A percentile compares a stretch with the other conserved stretches of the same genome.
These are phyloP conservation scores for Stevia rebaudiana DNA, from an alignment of 140 eudicot species.

Conservation along the genomic window DNA sequence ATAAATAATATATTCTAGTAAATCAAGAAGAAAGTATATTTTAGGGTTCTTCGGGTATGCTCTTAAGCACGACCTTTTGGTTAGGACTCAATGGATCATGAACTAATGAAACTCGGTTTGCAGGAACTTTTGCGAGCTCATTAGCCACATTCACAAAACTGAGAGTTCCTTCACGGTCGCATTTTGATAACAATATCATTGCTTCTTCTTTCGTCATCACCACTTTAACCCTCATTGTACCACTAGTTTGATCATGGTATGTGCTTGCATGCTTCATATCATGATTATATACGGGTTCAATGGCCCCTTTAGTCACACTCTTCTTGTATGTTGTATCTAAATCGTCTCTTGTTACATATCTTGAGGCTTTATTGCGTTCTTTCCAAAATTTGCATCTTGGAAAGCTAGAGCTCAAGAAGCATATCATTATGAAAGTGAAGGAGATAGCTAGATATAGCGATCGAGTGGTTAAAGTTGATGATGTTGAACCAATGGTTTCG, in stretches of 20 bases:
- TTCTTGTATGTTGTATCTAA: constrained; percentile 5
- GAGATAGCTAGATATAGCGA: neutral
- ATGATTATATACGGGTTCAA: neutral
- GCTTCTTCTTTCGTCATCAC: constrained; percentile 53
- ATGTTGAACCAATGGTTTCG: neutral
- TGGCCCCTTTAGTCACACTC: neutral
- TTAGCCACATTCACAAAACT: constrained; percentile 29
- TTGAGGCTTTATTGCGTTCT: constrained; percentile 4
- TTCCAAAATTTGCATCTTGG: neutral
- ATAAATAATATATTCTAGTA: neutral
- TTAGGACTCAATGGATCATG: neutral
- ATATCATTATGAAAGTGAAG: constrained; percentile 11
- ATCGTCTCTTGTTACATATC: constrained; percentile 22
- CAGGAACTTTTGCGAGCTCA: constrained; percentile 28
- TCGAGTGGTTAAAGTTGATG: constrained; percentile 1
- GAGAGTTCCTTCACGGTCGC: constrained; percentile 33
- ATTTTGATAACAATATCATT: constrained; percentile 27
- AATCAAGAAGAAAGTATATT: neutral
- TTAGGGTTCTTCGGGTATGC: constrained; percentile 26
- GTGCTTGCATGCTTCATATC: neutral
- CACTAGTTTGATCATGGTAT: neutral
- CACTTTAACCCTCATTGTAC: constrained; percentile 28
- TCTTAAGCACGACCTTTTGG: constrained; percentile 2
- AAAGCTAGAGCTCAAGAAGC: constrained; percentile 10
- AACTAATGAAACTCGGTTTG: constrained; percentile 22